phyloP scores from a whole-genome alignment of 2,329 filamentous ascomycete genomes.

The Claviceps sp. region DNA sequence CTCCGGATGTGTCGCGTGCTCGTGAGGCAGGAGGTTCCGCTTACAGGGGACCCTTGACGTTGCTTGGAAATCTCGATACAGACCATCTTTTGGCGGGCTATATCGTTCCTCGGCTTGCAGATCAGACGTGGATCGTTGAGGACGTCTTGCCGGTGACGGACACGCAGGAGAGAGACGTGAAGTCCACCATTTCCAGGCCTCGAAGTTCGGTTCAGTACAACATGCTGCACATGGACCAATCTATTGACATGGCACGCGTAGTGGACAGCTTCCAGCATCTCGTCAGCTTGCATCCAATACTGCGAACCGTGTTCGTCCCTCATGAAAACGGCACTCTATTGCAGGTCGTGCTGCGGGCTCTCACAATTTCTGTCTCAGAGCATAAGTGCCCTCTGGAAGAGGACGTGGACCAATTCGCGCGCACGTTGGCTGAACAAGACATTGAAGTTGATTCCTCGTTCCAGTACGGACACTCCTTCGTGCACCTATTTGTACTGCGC shows the following conservation, averaged over 20 bases:
- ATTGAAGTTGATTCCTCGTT: conserved; percentile 18
- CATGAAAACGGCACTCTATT: conserved; percentile 33
- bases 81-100: conserved; percentile 30
- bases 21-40: neutral
- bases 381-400: conserved; percentile 30
- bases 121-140: conserved; percentile 35
- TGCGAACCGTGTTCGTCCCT: conserved; percentile 51
- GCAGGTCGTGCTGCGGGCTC: conserved; percentile 42
- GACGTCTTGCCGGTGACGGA: conserved; percentile 46
- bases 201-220: conserved; percentile 52
- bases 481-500: conserved; percentile 49
- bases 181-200: conserved; percentile 41
- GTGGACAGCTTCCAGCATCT: conserved; percentile 38
- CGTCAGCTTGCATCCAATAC: conserved; percentile 46
- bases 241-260: conserved; percentile 34
- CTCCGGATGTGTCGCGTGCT: neutral
- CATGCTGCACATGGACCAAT: conserved; percentile 44
- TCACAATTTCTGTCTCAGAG: conserved; percentile 21
- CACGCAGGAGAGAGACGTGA: conserved; percentile 45
- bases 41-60: conserved; percentile 25
- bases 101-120: conserved; percentile 37
- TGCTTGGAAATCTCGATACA: conserved; percentile 27
- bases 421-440: neutral
- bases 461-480: conserved; percentile 39
- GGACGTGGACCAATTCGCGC: conserved; percentile 18